These are phyloP conservation scores for Backusella australiensis DNA, from an alignment of 192 early-diverging fungal species.

Conservation along the genomic window DNA sequence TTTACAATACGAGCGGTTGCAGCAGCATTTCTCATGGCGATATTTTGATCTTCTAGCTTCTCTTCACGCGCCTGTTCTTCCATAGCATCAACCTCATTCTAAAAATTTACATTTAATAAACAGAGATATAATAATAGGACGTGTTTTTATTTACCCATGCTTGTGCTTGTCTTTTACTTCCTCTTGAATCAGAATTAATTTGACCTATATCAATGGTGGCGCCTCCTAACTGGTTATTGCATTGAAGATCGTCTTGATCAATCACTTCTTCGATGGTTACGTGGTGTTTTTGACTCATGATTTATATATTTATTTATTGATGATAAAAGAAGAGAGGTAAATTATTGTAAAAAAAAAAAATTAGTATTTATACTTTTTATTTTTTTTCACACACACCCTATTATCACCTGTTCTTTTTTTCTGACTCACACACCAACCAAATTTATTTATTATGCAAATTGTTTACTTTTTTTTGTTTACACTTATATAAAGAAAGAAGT, in stretches of 20 bases:
- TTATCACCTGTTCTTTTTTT: no score
- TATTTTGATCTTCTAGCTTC: not conserved
- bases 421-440: not conserved
- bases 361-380: not conserved
- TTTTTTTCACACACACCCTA: not conserved
- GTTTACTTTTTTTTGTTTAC: not conserved
- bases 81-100: not conserved
- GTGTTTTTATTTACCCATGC: not conserved
- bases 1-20: constrained; percentile 10
- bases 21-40: not conserved
- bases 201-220: not conserved
- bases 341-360: not conserved
- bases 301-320: not conserved
- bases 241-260: constrained; percentile 11
- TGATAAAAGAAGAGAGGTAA: not conserved
- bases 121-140: not conserved
- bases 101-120: not conserved
- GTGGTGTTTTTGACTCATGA: constrained; percentile 6
- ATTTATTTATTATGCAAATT: not conserved
- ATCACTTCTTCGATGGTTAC: not conserved
- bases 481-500: no score
- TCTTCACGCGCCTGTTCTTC: constrained; percentile 9
- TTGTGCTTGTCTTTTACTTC: not conserved
- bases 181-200: not conserved
- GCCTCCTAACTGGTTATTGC: not conserved